Base-by-base conservation (phyloP, 768 basidiomycete genomes). In the Stropharia rugosoannulata region DNA sequence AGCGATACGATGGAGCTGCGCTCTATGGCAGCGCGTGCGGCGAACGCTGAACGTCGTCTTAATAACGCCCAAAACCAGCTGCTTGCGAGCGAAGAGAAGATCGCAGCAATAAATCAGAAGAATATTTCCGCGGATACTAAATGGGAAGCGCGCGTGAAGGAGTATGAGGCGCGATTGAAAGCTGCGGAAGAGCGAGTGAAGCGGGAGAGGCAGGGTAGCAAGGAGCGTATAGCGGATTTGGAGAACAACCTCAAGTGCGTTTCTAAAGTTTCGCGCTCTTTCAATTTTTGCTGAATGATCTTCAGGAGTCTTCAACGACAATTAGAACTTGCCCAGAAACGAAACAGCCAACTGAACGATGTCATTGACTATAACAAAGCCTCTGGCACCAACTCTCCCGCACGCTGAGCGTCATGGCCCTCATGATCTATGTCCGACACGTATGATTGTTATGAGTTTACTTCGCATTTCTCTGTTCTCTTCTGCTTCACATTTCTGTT, bases 131-230 rank as follows among this genome's bases (percentile, higher is more conserved):
- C 90, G 0, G 95, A 97, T 62, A 75, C 74, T 50, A 96, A 95
- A 70, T 98, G 95, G 94, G 95, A 95, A 64, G 92, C 89, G 0
- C 79, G 95, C n/a, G 91, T 98, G 43, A 89, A 87, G 70, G 95
- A 98, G 71, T 95, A 95, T 64, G 93, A 97, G 72, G 68, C 82
- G 12, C 74, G 90, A 15, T 66, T 95, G 59, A 87, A 86, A 68
- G 84, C 86, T 0, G 92, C 92, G 0, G 93, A 94, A 64, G 95
- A 98, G 77, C 87, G 86, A 67, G 85, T 93, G 60, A 98, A 98
- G 79, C 80, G 93, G 52, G 95, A 96, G 75, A 78, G 91, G 57
- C 95, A 98, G 64, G 97, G 96, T 3, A 83, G 87, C 42, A 99
- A 98, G 73, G 96, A 98, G 72, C 74, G 91, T 18, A 75, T 89